phyloP scores from a whole-genome alignment of 139 green algal genomes.

The Tetradesmus obliquus region DNA sequence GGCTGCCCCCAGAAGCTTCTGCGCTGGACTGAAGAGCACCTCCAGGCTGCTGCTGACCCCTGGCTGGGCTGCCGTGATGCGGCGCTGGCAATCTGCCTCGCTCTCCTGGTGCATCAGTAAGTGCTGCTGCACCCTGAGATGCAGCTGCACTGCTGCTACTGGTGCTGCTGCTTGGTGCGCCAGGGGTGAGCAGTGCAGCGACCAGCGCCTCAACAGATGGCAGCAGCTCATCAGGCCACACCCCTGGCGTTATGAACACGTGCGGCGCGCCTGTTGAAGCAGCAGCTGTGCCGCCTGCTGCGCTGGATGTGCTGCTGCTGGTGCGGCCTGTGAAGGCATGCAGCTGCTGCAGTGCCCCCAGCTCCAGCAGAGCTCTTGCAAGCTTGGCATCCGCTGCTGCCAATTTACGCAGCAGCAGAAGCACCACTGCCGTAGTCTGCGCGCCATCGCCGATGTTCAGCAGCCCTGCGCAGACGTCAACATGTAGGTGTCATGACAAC shows the following conservation, averaged over 20 bases:
- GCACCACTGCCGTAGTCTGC: conserved; percentile 46
- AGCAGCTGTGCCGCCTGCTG: not conserved
- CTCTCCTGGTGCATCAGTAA: not conserved
- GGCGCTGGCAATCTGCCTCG: not conserved
- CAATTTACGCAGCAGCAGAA: conserved; percentile 55
- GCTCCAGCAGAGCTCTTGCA: conserved; percentile 55
- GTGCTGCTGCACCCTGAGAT: not conserved
- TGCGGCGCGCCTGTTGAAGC: not conserved
- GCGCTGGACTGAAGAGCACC: not conserved
- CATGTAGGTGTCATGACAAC: not conserved
- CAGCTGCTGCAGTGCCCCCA: conserved; percentile 49
- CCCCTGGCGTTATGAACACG: not conserved
- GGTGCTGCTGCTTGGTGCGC: not conserved
- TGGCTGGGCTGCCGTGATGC: not conserved
- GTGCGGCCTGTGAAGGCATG: not conserved
- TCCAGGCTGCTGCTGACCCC: not conserved
- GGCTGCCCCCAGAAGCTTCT: not conserved
- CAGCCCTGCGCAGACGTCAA: conserved; percentile 40
- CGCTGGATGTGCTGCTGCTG: not conserved
- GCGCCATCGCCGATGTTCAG: conserved; percentile 53
- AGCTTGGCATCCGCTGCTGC: conserved; percentile 7
- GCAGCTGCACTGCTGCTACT: not conserved
- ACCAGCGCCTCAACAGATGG: conserved; percentile 18
- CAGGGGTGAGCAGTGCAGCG: not conserved
- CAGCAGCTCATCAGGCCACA: conserved; percentile 34